Evolutionary conservation across 2,329 filamentous ascomycete species (phyloP), one percentile per base, ranked within the genome.

Genomic region (Alternaria gansuensis): DNA sequence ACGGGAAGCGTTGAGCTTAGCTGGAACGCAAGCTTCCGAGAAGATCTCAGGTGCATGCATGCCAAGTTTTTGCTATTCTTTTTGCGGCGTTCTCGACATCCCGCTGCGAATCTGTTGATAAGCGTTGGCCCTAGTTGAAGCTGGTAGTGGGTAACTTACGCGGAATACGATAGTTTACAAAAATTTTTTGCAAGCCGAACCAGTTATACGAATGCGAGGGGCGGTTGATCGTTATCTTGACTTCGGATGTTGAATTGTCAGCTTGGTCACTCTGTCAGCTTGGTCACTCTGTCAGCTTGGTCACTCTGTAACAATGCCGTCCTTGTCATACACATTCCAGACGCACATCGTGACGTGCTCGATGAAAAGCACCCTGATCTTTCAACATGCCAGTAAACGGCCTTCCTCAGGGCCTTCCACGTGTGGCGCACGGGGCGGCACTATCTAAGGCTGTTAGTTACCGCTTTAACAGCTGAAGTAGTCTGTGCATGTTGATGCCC

Each of bases 201-300:
- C 51, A 53, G 39, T 53, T 21, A 45, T 11, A 28, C 39, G n/a
- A 28, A 28, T 14, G 23, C 51, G 21, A 11, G 17, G 4, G 14
- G 23, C 13, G 36, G 54, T 46, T 57, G 48, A 52, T 52, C 41
- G 51, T 53, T 53, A 36, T 53, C 31, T 52, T 45, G 34, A 33
- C 23, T 14, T 41, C 37, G 26, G 26, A 48, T 48, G 8, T 36
- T 48, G 21, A 33, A 36, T 21, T 28, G 14, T 29, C 48, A 23
- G 24, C 34, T 14, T 50, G n/a, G 21, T 23, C 17, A 17, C 17
- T 17, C 17, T 28, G 14, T 29, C 48, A 23, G 24, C 34, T 14
- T 50, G n/a, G 21, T 23, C 17, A 17, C 17, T 17, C 17, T 28
- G 14, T 29, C 48, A 23, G 24, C 34, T 14, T 50, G n/a, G 21